Evolutionary conservation across 805 yeast species (phyloP), one percentile per base, ranked within the genome.

Genomic region (Schwanniomyces occidentalis): DNA sequence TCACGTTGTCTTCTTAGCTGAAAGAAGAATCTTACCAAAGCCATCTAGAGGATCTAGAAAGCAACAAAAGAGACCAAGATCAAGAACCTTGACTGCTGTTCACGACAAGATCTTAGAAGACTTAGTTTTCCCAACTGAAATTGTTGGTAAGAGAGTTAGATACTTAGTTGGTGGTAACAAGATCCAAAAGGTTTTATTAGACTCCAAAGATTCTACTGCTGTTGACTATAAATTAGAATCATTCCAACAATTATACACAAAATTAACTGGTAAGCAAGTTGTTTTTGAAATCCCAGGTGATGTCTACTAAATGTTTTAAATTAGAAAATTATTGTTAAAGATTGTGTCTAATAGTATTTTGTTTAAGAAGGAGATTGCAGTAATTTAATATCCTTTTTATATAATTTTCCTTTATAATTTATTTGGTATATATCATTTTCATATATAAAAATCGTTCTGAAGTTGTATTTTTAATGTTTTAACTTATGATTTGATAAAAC

Each of bases 221-320:
- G 90, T 93, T 65, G 98, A 91, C 77, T 88, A 93, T 89, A 93
- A 93, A 81, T 85, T 91, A 71, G 98, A 91, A 74, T 88, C 98
- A 58, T 93, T 91, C 96, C 95, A 91, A 82, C 84, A 95, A 59
- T 90, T 91, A 67, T 91, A 91, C 95, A 76, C 76, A 77, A 91
- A 91, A 81, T 87, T 91, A 75, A 91, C 99, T 65, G 99, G 99
- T 78, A 91, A 93, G 84, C 95, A 90, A 76, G 96, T 93, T 76
- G 93, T 89, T 63, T 91, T 91, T 69, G 98, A 91, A 84, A 86
- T 91, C 65, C 73, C 74, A 56, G 65, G 69, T 58, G 73, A 68
- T 54, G 59, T 56, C 43, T 62, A 61, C 64, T 63, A 65, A 61
- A 48, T 45, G 37, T 18, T 19, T 23, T 20, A 29, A 24, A 15